Percentiles rank a stretch among this genome's conserved stretches.
These are phyloP conservation scores for Arctostaphylos glauca DNA, from an alignment of 148 eudicot species.

Conservation along the genomic window DNA sequence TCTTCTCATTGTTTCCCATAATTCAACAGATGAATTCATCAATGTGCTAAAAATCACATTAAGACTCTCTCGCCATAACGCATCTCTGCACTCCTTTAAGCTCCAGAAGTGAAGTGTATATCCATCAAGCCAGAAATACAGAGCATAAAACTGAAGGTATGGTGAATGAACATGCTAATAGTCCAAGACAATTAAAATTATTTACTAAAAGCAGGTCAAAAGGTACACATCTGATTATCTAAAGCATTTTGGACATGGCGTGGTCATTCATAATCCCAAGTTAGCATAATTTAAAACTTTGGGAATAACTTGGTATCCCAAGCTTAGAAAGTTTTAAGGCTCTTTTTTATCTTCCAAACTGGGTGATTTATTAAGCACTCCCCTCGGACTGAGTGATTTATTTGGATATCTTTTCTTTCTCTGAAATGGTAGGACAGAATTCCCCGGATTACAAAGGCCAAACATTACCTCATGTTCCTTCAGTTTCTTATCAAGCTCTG, in stretches of 20 bases:
- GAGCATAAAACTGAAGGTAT: neutral
- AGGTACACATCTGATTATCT: neutral
- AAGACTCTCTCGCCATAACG: neutral
- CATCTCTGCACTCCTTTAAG: neutral
- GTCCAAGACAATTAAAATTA: neutral
- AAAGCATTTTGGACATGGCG: neutral
- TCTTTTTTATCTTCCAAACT: no score
- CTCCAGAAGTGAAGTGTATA: neutral
- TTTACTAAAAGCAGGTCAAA: neutral
- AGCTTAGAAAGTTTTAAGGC: neutral
- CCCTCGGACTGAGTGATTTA: no score
- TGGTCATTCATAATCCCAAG: neutral
- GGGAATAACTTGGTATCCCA: neutral
- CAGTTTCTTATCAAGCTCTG: slow-evolving; percentile 72
- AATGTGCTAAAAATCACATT: neutral
- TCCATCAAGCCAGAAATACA: neutral
- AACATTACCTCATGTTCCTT: slow-evolving; percentile 75
- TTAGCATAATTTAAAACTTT: neutral
- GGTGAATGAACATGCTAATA: neutral
- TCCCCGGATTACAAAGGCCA: neutral
- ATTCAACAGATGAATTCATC: neutral
- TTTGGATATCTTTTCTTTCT: no score
- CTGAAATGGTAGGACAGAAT: no score
- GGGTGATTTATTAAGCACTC: no score
- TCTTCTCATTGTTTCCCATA: neutral